Evolutionary conservation across 306 rosid species (phyloP).

Genomic region (Luffa acutangula): DNA sequence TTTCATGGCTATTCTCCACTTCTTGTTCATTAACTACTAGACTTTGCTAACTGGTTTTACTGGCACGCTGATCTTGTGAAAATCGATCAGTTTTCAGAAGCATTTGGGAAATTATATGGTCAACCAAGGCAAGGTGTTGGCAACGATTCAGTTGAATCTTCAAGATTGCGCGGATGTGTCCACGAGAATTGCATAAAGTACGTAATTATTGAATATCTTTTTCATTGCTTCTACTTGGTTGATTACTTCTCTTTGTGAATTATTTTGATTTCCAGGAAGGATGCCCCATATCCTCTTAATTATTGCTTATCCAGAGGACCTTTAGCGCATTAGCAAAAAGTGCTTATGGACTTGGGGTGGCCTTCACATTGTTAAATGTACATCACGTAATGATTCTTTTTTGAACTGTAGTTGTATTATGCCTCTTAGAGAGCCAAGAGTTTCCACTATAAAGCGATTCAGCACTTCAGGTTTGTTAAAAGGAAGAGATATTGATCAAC

Average conservation of each 20-base stretch:
- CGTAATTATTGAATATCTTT: neutral
- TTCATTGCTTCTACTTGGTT: conserved; percentile 8
- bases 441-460: conserved; percentile 43
- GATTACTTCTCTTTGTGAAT: neutral
- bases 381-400: conserved; percentile 12
- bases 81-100: conserved; percentile 62
- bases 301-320: conserved; percentile 4
- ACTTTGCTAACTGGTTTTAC: neutral
- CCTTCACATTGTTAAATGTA: neutral
- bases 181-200: conserved; percentile 95
- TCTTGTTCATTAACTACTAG: neutral
- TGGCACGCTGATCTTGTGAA: neutral
- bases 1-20: neutral
- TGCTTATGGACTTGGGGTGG: conserved; percentile 9
- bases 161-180: conserved; percentile 53
- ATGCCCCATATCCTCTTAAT: conserved; percentile 9
- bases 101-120: conserved; percentile 84
- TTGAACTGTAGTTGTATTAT: conserved; percentile 52
- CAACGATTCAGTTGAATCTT: conserved; percentile 57
- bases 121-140: conserved; percentile 51
- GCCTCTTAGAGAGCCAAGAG: conserved; percentile 44
- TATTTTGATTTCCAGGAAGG: conserved; percentile 2
- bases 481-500: neutral
- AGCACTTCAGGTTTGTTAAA: conserved; percentile 83
- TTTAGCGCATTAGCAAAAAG: conserved; percentile 9